Conservation (phyloP, 2,329 filamentous ascomycete genomes). For the Fusarium sororula region DNA sequence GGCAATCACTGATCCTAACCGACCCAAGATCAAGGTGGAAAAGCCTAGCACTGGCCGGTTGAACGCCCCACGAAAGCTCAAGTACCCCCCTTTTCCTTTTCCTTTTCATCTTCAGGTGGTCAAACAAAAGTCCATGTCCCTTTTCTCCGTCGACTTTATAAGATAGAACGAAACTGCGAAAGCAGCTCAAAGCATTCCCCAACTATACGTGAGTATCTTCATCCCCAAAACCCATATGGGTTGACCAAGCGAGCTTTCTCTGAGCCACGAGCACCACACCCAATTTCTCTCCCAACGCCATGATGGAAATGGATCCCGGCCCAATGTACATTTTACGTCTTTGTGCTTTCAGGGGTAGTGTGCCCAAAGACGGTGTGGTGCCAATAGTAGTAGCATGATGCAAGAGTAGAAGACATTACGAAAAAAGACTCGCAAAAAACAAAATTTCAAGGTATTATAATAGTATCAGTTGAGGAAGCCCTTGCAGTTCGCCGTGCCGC, state of each 20-base stretch:
- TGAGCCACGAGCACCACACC: background rate
- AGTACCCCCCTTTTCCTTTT: conserved; percentile 4
- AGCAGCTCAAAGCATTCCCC: conserved; percentile 1
- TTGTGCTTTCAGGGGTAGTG: background rate
- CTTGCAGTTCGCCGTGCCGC: conserved; percentile 95
- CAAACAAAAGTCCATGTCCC: conserved; percentile 15
- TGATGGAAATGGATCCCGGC: conserved; percentile 27
- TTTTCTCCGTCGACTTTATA: conserved; percentile 3
- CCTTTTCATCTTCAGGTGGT: conserved; percentile 11
- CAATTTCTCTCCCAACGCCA: conserved; percentile 31
- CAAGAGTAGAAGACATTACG: background rate
- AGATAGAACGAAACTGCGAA: background rate
- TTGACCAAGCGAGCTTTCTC: conserved; percentile 18
- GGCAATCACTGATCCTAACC: background rate
- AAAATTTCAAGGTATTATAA: conserved; percentile 24
- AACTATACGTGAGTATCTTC: background rate
- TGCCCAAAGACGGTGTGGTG: conserved; percentile 2
- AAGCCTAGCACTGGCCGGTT: conserved; percentile 35
- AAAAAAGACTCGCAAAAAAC: conserved; percentile 8
- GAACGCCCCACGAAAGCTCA: conserved; percentile 37
- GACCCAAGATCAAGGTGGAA: conserved; percentile 12
- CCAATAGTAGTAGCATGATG: conserved; percentile 4
- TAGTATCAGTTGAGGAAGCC: conserved; percentile 89
- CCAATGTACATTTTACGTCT: conserved; percentile 30
- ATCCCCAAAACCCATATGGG: conserved; percentile 1